Evolutionary conservation across 495 filamentous ascomycete species (phyloP).

Genomic region (Penicillium dipodomyicola): DNA sequence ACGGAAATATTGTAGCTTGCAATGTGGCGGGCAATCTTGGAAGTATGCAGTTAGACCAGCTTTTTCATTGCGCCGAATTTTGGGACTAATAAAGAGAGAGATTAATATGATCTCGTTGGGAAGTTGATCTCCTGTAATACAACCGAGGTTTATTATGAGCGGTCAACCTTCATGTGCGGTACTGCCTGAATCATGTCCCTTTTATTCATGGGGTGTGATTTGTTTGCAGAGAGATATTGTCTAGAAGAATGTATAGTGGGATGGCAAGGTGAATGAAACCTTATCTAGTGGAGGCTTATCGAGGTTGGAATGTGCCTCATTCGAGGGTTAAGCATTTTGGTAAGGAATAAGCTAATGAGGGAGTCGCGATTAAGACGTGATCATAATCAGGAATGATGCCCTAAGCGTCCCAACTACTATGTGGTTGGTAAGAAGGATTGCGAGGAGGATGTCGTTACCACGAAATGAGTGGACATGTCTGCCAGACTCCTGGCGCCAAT

Average conservation of each 20-base stretch:
- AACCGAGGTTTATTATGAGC: too few relatives aligned
- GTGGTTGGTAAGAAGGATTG: neutral
- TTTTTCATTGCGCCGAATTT: neutral
- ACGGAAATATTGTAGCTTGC: neutral
- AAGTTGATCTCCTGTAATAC: too few relatives aligned
- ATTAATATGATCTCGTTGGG: neutral
- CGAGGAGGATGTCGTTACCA: neutral
- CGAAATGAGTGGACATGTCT: neutral
- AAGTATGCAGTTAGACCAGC: neutral
- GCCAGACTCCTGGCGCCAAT: neutral
- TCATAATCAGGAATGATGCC: neutral
- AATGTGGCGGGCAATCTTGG: neutral
- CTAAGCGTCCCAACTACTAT: neutral
- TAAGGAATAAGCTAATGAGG: neutral
- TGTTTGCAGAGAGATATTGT: neutral
- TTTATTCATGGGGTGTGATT: neutral
- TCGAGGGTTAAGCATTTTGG: neutral
- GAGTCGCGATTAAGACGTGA: neutral
- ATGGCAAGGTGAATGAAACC: neutral
- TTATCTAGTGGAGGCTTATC: neutral
- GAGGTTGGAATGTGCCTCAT: neutral
- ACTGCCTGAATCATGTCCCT: neutral
- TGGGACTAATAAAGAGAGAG: neutral
- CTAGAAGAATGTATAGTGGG: neutral
- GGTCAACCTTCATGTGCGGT: neutral